Evolutionary conservation across 2,329 filamentous ascomycete species (phyloP), one percentile per base, ranked within the genome.

Genomic region (Verticillium nonalfalfae): DNA sequence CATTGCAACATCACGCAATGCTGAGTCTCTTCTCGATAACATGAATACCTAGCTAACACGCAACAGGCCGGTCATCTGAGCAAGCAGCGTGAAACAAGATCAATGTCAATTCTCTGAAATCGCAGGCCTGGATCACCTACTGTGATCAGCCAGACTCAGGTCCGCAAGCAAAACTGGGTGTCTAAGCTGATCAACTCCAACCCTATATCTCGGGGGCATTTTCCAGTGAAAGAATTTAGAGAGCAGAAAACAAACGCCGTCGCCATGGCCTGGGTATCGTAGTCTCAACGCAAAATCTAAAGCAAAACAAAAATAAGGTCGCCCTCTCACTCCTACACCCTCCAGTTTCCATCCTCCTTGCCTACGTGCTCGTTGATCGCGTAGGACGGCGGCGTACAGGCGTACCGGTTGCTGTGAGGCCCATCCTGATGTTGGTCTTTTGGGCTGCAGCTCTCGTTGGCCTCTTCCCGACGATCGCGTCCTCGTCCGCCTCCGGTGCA

Each of bases 351-450:
- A 11, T 21, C n/a, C 45, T 11, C 18, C 45, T 11, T 18, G 4
- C 11, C 45, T 52, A 52, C 10, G n/a, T 52, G n/a, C 7, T 11
- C 18, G 45, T 52, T 9, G 45, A 52, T 18, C 45, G 45, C 18
- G 45, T 52, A 18, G 45, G 45, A 3, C 54, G 26, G 7, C 45
- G 39, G 11, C 58, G 58, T 11, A 54, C 21, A 10, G 58, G 58
- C n/a, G 58, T 59, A 5, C 58, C 58, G 7, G 40, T 59, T 7
- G 40, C 58, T 5, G 58, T 59, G 40, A 59, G 58, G 31, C 58
- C 58, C 58, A 59, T 59, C 7, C 15, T 54, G 26, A 59, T 18
- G 14, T 59, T 59, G 39, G 58, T 54, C 33, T 59, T 34, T 38
- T 59, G 58, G 14, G 58, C 58, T 6, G 58, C 58, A 7, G 58